Percentiles rank a stretch among this genome's conserved stretches.
Evolutionary conservation across 2,329 filamentous ascomycete species (phyloP).

Genomic region (Arthroderma uncinatum): DNA sequence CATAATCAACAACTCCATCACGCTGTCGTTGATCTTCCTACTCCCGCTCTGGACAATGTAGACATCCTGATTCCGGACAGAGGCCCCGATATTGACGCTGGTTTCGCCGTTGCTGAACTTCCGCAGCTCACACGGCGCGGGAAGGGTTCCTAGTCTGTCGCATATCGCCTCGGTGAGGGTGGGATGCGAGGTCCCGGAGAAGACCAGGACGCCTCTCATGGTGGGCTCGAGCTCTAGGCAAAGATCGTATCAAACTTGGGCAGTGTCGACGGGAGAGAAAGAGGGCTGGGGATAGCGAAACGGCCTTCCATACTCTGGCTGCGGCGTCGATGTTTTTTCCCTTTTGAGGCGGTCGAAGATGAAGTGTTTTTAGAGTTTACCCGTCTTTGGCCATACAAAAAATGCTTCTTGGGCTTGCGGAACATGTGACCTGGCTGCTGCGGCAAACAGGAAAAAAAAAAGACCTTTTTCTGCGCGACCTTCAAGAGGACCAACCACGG

Average conservation of each 20-base stretch:
- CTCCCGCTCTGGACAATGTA: conserved; percentile 98
- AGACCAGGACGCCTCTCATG: conserved; percentile 58
- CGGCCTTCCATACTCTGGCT: not conserved
- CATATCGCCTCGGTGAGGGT: conserved; percentile 54
- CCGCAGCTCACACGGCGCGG: conserved; percentile 49
- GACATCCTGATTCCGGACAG: conserved; percentile 93
- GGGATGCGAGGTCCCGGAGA: conserved; percentile 56
- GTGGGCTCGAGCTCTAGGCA: not conserved
- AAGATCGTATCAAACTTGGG: not conserved
- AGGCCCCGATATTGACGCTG: conserved; percentile 54
- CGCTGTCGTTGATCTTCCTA: conserved; percentile 90
- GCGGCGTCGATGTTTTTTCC: not conserved
- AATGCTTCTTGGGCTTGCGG: not conserved
- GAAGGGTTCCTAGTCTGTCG: conserved; percentile 51
- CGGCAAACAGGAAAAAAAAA: not conserved
- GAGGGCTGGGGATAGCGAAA: not conserved
- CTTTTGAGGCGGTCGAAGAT: not conserved
- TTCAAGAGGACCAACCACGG: not conserved
- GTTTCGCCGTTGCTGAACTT: conserved; percentile 63
- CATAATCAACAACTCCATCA: conserved; percentile 99
- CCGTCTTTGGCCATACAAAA: not conserved
- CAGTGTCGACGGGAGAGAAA: not conserved
- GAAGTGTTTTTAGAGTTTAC: not conserved
- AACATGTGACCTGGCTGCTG: not conserved
- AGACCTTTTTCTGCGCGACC: not conserved